Evolutionary conservation across 2,329 filamentous ascomycete genomes (phyloP).

Genomic region (Curvularia spicifera): DNA sequence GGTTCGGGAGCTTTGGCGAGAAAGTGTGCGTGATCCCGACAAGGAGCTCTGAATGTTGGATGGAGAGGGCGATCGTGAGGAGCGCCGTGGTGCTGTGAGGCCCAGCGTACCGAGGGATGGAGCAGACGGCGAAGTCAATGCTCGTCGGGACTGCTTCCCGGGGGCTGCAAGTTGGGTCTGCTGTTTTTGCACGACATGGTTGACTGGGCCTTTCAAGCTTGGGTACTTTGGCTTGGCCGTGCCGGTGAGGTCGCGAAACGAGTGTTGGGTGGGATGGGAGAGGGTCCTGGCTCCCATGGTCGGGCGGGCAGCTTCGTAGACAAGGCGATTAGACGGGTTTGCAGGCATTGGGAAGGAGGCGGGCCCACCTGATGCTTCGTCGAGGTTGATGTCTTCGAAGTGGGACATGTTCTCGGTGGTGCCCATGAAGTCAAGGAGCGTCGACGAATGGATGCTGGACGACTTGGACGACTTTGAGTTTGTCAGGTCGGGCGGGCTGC

Average conservation of each 20-base stretch:
- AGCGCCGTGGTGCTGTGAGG: slow-evolving; percentile 42
- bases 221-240: slow-evolving; percentile 48
- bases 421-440: slow-evolving; percentile 67
- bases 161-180: slow-evolving; percentile 50
- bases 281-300: slow-evolving; percentile 27
- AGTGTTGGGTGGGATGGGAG: slow-evolving; percentile 29
- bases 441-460: slow-evolving; percentile 83
- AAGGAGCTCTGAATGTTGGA: slow-evolving; percentile 36
- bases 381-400: slow-evolving; percentile 92
- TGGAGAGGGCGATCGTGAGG: slow-evolving; percentile 48
- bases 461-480: slow-evolving; percentile 89
- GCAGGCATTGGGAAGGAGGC: slow-evolving; percentile 54
- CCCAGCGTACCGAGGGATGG: slow-evolving; percentile 42
- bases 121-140: slow-evolving; percentile 50
- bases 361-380: slow-evolving; percentile 59
- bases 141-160: slow-evolving; percentile 48
- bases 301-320: slow-evolving; percentile 40
- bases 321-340: slow-evolving; percentile 37
- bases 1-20: slow-evolving; percentile 43
- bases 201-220: slow-evolving; percentile 51
- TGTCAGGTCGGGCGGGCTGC: slow-evolving; percentile 79
- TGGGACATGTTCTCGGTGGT: slow-evolving; percentile 72
- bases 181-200: slow-evolving; percentile 35
- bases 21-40: slow-evolving; percentile 40
- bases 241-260: slow-evolving; percentile 50